A percentile compares a stretch with the other conserved stretches of the same genome.
Evolutionary conservation across 2,329 filamentous ascomycete genomes (phyloP).

Genomic region (Alternaria postmessia): DNA sequence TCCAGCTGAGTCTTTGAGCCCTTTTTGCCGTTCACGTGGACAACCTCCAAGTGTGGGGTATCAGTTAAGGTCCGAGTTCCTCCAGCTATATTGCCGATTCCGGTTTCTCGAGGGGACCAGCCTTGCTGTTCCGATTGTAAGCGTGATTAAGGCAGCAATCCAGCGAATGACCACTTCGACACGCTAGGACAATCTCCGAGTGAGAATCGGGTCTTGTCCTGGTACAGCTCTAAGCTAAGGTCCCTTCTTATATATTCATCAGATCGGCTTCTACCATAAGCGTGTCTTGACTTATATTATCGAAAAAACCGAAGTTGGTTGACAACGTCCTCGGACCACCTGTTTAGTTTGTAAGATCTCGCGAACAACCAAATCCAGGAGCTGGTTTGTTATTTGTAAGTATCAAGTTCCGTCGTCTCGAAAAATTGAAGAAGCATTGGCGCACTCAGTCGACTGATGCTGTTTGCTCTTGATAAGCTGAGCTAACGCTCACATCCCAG

Average conservation of each 20-base stretch:
- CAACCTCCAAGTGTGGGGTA: not conserved
- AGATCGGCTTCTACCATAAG: not conserved
- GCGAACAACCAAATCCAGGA: not conserved
- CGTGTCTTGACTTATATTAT: too few relatives aligned
- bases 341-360: not conserved
- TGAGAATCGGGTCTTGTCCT: not conserved
- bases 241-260: not conserved
- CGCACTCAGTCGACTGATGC: not conserved
- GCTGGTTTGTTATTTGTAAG: not conserved
- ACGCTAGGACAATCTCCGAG: not conserved
- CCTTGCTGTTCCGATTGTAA: not conserved
- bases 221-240: not conserved
- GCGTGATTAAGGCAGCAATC: not conserved
- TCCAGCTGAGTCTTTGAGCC: not conserved
- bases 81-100: not conserved
- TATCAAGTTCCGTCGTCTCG: not conserved
- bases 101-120: not conserved
- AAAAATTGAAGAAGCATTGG: not conserved
- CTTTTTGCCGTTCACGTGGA: not conserved
- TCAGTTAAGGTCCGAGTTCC: not conserved
- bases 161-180: not conserved
- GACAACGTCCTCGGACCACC: accelerated
- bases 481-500: not conserved
- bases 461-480: not conserved
- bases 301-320: not conserved